phyloP scores from a whole-genome alignment of 257 asterid genomes.

The Solanum sitiens region DNA sequence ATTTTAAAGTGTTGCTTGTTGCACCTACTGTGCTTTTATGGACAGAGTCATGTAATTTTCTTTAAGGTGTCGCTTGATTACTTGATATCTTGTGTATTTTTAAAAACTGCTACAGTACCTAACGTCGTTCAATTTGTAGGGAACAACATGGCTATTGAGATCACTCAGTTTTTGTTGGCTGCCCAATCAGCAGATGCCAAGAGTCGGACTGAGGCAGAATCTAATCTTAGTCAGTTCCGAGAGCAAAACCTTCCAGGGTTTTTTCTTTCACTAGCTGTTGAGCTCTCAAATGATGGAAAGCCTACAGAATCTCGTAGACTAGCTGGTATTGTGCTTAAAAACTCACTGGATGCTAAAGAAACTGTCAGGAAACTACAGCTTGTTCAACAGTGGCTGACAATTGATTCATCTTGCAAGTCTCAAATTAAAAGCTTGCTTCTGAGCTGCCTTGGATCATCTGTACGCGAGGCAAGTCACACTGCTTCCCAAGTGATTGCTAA shows the following conservation, averaged over 20 bases:
- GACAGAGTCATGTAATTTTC: not conserved
- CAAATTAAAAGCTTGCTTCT: slow-evolving; percentile 56
- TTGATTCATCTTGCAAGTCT: slow-evolving; percentile 45
- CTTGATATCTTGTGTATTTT: not conserved
- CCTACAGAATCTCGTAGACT: slow-evolving; percentile 71
- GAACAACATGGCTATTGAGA: slow-evolving; percentile 67
- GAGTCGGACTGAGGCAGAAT: slow-evolving; percentile 68
- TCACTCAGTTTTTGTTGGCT: slow-evolving; percentile 66
- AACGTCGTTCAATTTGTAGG: slow-evolving; percentile 10
- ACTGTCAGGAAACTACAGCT: slow-evolving; percentile 44
- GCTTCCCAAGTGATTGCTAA: slow-evolving; percentile 84
- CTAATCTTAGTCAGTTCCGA: slow-evolving; percentile 44
- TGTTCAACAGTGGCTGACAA: slow-evolving; percentile 55
- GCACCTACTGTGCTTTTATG: not conserved
- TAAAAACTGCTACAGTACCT: not conserved
- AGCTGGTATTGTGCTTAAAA: slow-evolving; percentile 80
- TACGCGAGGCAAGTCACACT: slow-evolving; percentile 64
- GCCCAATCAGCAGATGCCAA: slow-evolving; percentile 91
- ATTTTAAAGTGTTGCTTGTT: not conserved
- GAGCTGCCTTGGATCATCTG: slow-evolving; percentile 59
- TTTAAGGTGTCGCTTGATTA: not conserved
- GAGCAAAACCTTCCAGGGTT: slow-evolving; percentile 69
- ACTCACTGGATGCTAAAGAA: slow-evolving; percentile 81
- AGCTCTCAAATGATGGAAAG: slow-evolving; percentile 59
- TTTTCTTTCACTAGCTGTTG: slow-evolving; percentile 59